Base-by-base conservation (phyloP, 148 eudicot species). In the Silene latifolia region DNA sequence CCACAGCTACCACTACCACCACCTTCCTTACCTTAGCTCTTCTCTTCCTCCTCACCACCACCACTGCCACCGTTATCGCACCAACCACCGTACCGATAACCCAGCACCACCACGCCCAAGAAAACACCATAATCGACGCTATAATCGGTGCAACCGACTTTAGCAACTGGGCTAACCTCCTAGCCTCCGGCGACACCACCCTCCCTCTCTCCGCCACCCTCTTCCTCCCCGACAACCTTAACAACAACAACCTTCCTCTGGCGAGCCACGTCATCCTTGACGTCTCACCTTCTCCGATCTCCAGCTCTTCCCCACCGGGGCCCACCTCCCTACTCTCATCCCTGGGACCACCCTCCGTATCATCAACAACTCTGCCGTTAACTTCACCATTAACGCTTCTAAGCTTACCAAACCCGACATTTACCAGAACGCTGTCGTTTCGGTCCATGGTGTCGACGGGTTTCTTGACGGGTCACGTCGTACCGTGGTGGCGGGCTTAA, bases 101-200 rank as follows among this genome's bases (percentile, higher is more conserved):
- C 48, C 10, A 29, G 47, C 29, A 63, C 67, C 44, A 75, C 18
- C 61, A 72, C 4, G 58, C 42, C 44, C 82, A 75, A 51, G 60
- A 85, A 62, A 47, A 46, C 78, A 59, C 75, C 77, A 85, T 89
- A 46, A 68, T 82, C 51, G 85, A 87, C 76, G 86, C 86, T 0
- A 61, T 89, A 21, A 71, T 82, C 8, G 82, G 81, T 4, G 79
- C 88, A 65, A 83, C 85, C 15, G 87, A 87, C 80, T 89, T 84
- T 77, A 79, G 77, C 19, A 73, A 69, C 65, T 89, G 87, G 87
- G 84, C 87, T 29, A 53, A 51, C 69, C 67, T 89, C 62, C 85
- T 88, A 62, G 77, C 86, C 51, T 19, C 79, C 29, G 44, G 81
- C 15, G 77, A 77, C 63, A 72, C 77, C 2, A 51, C 86, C 44